Percentiles rank a stretch among this genome's conserved stretches.
Evolutionary conservation across 768 basidiomycete genomes (phyloP).

Genomic region (Glaciozyma martinii): DNA sequence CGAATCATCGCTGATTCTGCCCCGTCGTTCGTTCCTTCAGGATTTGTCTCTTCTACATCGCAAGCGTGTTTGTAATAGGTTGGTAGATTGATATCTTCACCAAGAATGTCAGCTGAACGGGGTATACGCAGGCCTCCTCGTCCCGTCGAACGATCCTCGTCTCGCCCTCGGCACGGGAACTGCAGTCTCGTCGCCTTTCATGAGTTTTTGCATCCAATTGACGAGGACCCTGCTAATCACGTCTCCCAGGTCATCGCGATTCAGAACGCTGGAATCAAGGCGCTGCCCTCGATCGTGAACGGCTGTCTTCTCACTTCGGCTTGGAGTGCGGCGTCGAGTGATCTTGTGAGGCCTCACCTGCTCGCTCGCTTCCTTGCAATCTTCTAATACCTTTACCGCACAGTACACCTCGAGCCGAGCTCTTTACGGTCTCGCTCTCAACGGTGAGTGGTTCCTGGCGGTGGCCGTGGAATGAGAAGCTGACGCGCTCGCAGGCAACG

Average conservation of each 20-base stretch:
- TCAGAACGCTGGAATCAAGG: conserved; percentile 40
- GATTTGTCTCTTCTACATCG: no score
- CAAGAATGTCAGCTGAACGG: no score
- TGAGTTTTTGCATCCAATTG: conserved; percentile 25
- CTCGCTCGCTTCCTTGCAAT: not conserved
- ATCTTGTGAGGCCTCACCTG: not conserved
- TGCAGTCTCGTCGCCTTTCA: no score
- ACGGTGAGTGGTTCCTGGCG: no score
- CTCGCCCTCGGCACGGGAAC: no score
- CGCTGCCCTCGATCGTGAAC: conserved; percentile 44
- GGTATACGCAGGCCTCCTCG: no score
- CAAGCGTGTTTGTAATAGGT: no score
- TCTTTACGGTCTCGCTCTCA: conserved; percentile 41
- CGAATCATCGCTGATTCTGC: no score
- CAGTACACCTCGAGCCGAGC: conserved; percentile 33
- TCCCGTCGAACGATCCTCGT: no score
- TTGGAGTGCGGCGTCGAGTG: conserved; percentile 40
- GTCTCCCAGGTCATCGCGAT: conserved; percentile 37
- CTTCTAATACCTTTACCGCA: conserved; percentile 33
- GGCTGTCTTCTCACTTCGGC: conserved; percentile 41
- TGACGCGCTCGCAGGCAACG: conserved; percentile 29
- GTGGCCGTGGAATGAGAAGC: no score
- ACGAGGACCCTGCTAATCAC: conserved; percentile 19
- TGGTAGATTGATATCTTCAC: no score
- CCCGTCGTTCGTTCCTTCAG: no score